A percentile compares a stretch with the other conserved stretches of the same genome.
Conservation (phyloP, 23 red algal genomes). For the Agarophyton chilense region DNA sequence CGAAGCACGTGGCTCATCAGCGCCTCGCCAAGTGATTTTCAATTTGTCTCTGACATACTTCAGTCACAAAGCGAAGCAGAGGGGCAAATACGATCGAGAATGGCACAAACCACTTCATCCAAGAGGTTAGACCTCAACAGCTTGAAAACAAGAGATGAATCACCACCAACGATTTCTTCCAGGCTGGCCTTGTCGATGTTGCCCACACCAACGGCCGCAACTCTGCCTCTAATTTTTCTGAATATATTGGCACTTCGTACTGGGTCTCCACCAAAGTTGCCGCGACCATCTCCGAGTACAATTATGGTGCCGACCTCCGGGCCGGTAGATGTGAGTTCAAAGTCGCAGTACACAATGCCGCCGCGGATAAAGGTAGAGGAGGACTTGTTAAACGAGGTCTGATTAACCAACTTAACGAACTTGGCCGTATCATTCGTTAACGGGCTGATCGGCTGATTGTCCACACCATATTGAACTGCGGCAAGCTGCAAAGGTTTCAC, state of each 20-base stretch:
- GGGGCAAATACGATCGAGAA: too few relatives aligned
- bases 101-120: background rate
- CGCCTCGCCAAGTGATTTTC: too few relatives aligned
- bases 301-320: background rate
- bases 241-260: background rate
- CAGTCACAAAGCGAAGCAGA: too few relatives aligned
- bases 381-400: background rate
- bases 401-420: background rate
- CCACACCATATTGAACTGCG: background rate
- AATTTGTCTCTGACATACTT: too few relatives aligned
- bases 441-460: background rate
- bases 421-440: background rate
- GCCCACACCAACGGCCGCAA: background rate
- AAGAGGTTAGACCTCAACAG: slow-evolving; percentile 8
- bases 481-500: background rate
- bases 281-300: slow-evolving; percentile 6
- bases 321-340: background rate
- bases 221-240: background rate
- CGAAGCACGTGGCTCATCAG: too few relatives aligned
- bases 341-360: background rate
- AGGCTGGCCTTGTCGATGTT: background rate
- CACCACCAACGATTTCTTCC: background rate
- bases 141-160: background rate
- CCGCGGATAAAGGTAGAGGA: background rate
- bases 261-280: background rate